Evolutionary conservation across 2,329 filamentous ascomycete species (phyloP).

Genomic region (Raffaelea ambrosiae): DNA sequence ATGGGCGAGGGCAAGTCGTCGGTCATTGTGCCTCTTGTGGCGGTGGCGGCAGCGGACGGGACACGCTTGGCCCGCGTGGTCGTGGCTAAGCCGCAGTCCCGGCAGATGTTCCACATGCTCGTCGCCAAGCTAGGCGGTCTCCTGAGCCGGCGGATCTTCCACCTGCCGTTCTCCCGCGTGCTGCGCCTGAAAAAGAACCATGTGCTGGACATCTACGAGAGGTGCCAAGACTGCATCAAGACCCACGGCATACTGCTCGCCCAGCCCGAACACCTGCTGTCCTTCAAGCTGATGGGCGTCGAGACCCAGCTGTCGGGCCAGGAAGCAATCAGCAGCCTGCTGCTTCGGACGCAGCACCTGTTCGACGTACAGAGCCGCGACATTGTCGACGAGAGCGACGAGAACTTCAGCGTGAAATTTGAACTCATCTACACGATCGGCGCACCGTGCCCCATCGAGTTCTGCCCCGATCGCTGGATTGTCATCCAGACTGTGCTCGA

Average conservation of each 20-base stretch:
- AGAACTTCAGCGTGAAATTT: slow-evolving; percentile 51
- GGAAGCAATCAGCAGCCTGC: slow-evolving; percentile 17
- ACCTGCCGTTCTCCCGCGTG: slow-evolving; percentile 50
- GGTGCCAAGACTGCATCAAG: slow-evolving; percentile 37
- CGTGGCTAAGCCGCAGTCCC: slow-evolving; percentile 51
- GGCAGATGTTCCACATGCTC: slow-evolving; percentile 52
- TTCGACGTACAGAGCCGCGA: slow-evolving; percentile 39
- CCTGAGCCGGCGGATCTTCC: slow-evolving; percentile 42
- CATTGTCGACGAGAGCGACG: slow-evolving; percentile 58
- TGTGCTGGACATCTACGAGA: slow-evolving; percentile 24
- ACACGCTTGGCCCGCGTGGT: slow-evolving; percentile 46
- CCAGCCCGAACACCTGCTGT: slow-evolving; percentile 57
- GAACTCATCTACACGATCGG: slow-evolving; percentile 59
- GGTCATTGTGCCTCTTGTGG: slow-evolving; percentile 59
- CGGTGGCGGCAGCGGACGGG: slow-evolving; percentile 41
- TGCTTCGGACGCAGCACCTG: slow-evolving; percentile 34
- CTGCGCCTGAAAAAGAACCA: slow-evolving; percentile 24
- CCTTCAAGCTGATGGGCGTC: slow-evolving; percentile 53
- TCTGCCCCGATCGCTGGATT: slow-evolving; percentile 46
- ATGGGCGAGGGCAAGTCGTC: slow-evolving; percentile 68
- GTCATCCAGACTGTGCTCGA: slow-evolving; percentile 44
- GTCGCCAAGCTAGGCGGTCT: slow-evolving; percentile 46
- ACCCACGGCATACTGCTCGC: slow-evolving; percentile 48
- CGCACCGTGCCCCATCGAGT: slow-evolving; percentile 37
- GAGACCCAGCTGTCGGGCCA: slow-evolving; percentile 33